Base-by-base conservation (phyloP, 768 basidiomycete genomes). In the Solioccasus polychromus region DNA sequence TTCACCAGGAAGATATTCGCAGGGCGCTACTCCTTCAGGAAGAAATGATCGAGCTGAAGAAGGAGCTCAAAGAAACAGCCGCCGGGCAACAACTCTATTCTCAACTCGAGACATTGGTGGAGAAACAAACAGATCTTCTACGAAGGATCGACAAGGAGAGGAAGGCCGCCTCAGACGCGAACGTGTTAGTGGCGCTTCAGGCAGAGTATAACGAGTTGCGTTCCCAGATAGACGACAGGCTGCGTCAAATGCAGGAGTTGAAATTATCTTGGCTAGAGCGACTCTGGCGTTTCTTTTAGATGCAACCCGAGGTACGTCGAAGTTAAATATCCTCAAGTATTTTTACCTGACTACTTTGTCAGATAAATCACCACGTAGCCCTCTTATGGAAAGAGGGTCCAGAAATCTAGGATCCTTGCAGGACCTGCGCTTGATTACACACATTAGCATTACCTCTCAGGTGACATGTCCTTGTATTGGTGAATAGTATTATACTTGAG, bases 171-270 rank as follows among this genome's bases (percentile, higher is more conserved):
- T 20, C 39, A 2, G 38, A 53, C 0, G 14, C 19, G 5, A 12
- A 15, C 6, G 9, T 36, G 1, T 19, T 47, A 18, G 37, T 1
- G 2, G 45, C 42, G 1, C 58, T 59, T 17, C 47, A 49, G 34
- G 12, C 1, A 17, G 50, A 59, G 14, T 48, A 48, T 26, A 18
- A n/a, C 8, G 49, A 32, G 0, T 34, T 58, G 42, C 49, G 37
- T 1, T 1, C 0, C 5, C 44, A 51, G 17, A 30, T 50, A 22
- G 47, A 54, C 20, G 37, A 45, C 14, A 42, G 8, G 42, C n/a
- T 54, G 18, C 26, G 6, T 25, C 47, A 49, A 20, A 47, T 51
- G 57, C 23, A 51, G 8, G 29, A 36, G 25, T 35, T 58, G 23
- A 58, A 44, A 29, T 10, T 45, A 25, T 18, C 56, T 11, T 11